A percentile compares a stretch with the other conserved stretches of the same genome.
Conservation (phyloP, 768 basidiomycete genomes). For the Russula griseocarnosa region DNA sequence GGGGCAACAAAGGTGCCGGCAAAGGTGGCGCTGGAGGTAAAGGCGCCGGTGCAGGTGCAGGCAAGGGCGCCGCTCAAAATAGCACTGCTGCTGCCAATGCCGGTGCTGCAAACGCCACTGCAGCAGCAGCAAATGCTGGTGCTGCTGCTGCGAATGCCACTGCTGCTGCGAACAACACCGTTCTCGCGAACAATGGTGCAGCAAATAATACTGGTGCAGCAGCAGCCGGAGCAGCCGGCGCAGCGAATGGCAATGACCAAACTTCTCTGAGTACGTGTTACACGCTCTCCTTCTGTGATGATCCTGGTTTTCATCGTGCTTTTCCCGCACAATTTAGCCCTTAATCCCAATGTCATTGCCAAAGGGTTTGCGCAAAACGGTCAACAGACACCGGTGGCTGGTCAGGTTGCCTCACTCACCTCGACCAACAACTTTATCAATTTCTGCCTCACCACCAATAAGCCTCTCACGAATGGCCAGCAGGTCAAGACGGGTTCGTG, state of each 20-base stretch:
- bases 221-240: too few species aligned
- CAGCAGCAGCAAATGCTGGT: too few species aligned
- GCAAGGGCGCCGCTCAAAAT: slow-evolving; percentile 8
- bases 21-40: background rate
- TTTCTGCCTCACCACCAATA: slow-evolving; percentile 49
- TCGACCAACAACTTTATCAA: slow-evolving; percentile 76
- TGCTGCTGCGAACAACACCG: too few species aligned
- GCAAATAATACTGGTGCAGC: background rate
- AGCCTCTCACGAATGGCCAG: slow-evolving; percentile 59
- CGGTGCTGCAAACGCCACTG: too few species aligned
- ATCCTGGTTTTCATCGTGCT: background rate
- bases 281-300: background rate
- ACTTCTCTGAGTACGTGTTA: slow-evolving; percentile 38
- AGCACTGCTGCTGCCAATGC: background rate
- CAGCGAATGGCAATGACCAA: slow-evolving; percentile 38
- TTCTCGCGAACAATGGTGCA: background rate
- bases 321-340: slow-evolving; percentile 30
- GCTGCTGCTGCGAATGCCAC: too few species aligned
- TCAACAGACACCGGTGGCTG: slow-evolving; percentile 36
- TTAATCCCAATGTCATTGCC: slow-evolving; percentile 48
- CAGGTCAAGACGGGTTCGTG: slow-evolving; percentile 52
- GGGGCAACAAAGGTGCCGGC: background rate
- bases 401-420: slow-evolving; percentile 54
- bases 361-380: slow-evolving; percentile 55
- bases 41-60: background rate